phyloP scores from a whole-genome alignment of 192 early-diverging fungal species.

The Linnemannia zychae region DNA sequence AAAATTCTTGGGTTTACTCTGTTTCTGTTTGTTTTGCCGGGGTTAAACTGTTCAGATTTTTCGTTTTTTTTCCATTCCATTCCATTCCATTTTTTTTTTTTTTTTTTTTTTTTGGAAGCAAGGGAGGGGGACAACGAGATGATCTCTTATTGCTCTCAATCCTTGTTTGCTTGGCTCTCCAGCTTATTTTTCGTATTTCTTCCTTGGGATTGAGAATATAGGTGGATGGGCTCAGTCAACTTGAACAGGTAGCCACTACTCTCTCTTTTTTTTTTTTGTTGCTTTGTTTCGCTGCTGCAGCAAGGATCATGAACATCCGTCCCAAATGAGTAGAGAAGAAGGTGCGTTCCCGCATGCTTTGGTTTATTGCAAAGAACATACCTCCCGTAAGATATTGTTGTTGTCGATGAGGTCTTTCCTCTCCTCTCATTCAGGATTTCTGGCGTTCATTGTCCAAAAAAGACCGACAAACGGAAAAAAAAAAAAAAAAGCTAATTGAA shows the following conservation, averaged over 20 bases:
- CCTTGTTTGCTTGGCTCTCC: not conserved
- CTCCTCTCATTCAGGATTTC: not conserved
- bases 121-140: not conserved
- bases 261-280: not conserved
- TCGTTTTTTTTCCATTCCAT: no score
- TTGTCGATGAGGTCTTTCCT: not conserved
- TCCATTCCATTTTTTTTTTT: no score
- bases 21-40: no score
- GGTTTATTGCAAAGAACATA: not conserved
- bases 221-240: not conserved
- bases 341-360: not conserved
- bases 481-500: not conserved
- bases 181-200: not conserved
- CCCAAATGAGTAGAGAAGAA: not conserved
- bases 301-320: not conserved
- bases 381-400: not conserved
- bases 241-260: not conserved
- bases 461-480: not conserved
- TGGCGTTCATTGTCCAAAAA: not conserved
- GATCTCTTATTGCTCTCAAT: not conserved
- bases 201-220: not conserved
- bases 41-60: no score
- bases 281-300: not conserved
- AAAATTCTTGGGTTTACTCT: no score
- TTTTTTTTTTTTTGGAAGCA: no score